Conservation (phyloP, 345 rosid genomes). For the Trapa incisa region DNA sequence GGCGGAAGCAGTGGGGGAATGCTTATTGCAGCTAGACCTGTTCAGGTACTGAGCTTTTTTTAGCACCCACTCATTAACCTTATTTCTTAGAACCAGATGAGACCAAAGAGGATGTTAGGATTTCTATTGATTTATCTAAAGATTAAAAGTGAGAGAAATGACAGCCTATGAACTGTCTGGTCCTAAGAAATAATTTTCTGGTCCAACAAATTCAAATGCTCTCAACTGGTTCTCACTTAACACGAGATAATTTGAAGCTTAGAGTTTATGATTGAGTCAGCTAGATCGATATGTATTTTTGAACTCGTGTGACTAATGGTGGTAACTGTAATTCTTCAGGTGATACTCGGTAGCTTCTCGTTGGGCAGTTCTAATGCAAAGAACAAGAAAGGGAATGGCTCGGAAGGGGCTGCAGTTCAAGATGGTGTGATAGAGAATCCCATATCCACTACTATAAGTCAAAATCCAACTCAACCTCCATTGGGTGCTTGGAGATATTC, state of each 20-base stretch:
- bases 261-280: not conserved
- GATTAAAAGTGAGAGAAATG: not conserved
- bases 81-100: too few species aligned
- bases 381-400: slow-evolving; percentile 52
- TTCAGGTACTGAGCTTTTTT: slow-evolving; percentile 43
- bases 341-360: slow-evolving; percentile 81
- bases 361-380: slow-evolving; percentile 72
- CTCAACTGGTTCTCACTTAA: too few species aligned
- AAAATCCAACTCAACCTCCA: slow-evolving; percentile 45
- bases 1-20: slow-evolving; percentile 91
- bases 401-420: slow-evolving; percentile 28
- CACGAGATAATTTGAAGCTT: too few species aligned
- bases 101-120: too few species aligned
- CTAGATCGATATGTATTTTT: not conserved
- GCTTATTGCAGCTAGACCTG: slow-evolving; percentile 81
- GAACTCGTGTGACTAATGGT: not conserved
- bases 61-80: not conserved
- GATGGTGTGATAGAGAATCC: not conserved
- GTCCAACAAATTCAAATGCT: not conserved
- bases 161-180: not conserved
- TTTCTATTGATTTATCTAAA: too few species aligned
- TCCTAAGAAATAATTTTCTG: not conserved
- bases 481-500: slow-evolving; percentile 68
- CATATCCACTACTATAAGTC: slow-evolving; percentile 26
- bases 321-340: slow-evolving; percentile 28